These are phyloP conservation scores for Chloropicon primus DNA, from an alignment of 139 green algal genomes.

Conservation along the genomic window DNA sequence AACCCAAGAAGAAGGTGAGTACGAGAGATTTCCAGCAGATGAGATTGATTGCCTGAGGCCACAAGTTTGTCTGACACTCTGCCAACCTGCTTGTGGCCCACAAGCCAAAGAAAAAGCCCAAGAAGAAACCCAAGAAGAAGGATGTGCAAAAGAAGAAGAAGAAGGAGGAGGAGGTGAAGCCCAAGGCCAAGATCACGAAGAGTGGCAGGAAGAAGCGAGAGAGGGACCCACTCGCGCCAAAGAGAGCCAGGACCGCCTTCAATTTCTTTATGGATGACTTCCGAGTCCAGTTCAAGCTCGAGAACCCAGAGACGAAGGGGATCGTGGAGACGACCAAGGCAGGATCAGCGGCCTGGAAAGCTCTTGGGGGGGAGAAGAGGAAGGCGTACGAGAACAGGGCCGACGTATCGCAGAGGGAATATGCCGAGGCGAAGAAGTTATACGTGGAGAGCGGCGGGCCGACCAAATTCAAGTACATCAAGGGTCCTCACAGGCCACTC, in stretches of 20 bases:
- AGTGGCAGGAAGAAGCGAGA: neutral
- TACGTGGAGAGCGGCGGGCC: neutral
- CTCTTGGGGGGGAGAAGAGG: neutral
- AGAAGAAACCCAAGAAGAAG: neutral
- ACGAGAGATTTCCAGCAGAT: no score
- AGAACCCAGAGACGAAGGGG: neutral
- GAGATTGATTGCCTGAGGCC: no score
- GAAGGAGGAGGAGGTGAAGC: neutral
- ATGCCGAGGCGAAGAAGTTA: neutral
- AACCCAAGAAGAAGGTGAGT: neutral
- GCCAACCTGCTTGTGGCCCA: no score
- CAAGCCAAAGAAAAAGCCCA: no score
- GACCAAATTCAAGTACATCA: neutral
- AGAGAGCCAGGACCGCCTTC: neutral
- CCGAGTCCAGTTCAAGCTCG: neutral
- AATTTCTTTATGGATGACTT: neutral
- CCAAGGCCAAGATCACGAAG: neutral
- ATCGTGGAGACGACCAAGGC: neutral
- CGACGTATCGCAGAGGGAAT: neutral
- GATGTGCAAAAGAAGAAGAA: neutral
- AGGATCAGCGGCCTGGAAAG: neutral
- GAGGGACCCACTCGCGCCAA: neutral
- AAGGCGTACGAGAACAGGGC: neutral
- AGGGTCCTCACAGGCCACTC: neutral
- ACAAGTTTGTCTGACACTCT: no score